These are phyloP conservation scores for Diversispora epigaea DNA, from an alignment of 192 early-diverging fungal genomes.

Conservation along the genomic window DNA sequence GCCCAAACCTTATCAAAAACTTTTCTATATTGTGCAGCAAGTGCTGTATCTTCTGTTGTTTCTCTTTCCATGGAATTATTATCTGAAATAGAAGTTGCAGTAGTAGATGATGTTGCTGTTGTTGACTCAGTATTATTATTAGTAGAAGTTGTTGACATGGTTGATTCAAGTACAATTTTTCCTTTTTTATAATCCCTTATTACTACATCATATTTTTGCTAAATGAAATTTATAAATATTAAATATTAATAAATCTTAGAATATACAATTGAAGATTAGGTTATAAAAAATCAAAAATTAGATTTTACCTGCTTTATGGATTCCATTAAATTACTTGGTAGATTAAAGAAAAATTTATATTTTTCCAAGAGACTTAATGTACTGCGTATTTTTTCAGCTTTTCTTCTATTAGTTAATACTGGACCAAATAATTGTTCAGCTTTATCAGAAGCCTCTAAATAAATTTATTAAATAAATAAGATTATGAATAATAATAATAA, in stretches of 20 bases:
- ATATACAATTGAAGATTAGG: slow-evolving; percentile 62
- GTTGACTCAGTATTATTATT: slow-evolving; percentile 6
- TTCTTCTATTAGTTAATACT: slow-evolving; percentile 77
- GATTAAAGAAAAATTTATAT: slow-evolving; percentile 95
- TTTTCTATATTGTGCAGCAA: slow-evolving; percentile 44
- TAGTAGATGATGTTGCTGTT: too few species aligned
- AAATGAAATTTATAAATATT: slow-evolving; percentile 3
- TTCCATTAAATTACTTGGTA: slow-evolving; percentile 86
- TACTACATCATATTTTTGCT: slow-evolving; percentile 83
- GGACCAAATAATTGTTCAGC: slow-evolving; percentile 86
- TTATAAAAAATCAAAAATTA: not conserved
- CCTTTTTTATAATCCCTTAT: slow-evolving; percentile 98
- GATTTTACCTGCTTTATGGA: slow-evolving; percentile 70
- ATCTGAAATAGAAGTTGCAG: not conserved
- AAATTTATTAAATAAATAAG: not conserved
- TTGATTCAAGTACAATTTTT: slow-evolving; percentile 55
- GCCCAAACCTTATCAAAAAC: slow-evolving; percentile 96
- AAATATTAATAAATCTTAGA: not conserved
- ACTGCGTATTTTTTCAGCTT: slow-evolving; percentile 87
- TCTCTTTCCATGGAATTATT: slow-evolving; percentile 17
- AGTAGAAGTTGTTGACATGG: slow-evolving; percentile 35
- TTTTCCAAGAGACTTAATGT: slow-evolving; percentile 90
- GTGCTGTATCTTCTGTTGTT: slow-evolving; percentile 32
- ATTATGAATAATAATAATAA: not conserved
- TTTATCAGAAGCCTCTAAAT: slow-evolving; percentile 56